A percentile compares a stretch with the other conserved stretches of the same genome.
Evolutionary conservation across 2,329 filamentous ascomycete species (phyloP).

Genomic region (Colletotrichum phormii): DNA sequence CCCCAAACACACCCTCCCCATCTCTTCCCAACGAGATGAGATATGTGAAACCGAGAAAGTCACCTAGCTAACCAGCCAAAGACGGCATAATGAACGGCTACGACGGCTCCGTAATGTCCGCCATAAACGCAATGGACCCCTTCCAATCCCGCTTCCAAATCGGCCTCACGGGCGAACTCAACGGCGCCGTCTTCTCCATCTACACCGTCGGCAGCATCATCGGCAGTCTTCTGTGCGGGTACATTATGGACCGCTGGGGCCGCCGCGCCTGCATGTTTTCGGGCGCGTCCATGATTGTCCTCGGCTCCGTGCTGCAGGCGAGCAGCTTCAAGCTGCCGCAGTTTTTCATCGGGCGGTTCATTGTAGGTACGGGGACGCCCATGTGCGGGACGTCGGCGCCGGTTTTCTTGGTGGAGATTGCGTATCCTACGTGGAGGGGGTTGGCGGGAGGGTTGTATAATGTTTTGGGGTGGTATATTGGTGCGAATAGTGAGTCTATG

Average conservation of each 20-base stretch:
- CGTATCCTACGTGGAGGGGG: conserved; percentile 39
- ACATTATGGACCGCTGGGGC: conserved; percentile 39
- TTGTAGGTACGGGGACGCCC: conserved; percentile 33
- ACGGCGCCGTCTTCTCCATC: conserved; percentile 36
- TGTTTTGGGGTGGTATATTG: conserved; percentile 38
- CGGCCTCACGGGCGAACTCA: conserved; percentile 31
- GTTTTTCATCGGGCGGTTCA: conserved; percentile 37
- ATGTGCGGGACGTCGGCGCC: conserved; percentile 38
- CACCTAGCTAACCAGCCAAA: not conserved
- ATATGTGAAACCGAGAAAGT: no score
- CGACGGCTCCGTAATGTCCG: conserved; percentile 37
- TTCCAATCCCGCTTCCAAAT: conserved; percentile 38
- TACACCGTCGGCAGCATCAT: conserved; percentile 38
- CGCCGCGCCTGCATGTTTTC: conserved; percentile 37
- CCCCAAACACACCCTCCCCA: no score
- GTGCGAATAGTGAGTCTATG: conserved; percentile 34
- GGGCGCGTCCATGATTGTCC: conserved; percentile 32
- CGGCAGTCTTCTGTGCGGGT: conserved; percentile 34
- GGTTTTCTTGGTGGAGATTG: conserved; percentile 38
- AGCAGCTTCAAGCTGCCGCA: conserved; percentile 35
- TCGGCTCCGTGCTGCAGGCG: conserved; percentile 38
- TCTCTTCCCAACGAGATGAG: no score
- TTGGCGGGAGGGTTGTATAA: conserved; percentile 38
- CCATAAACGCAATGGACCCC: conserved; percentile 38
- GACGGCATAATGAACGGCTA: conserved; percentile 35